Evolutionary conservation across 2,329 filamentous ascomycete species (phyloP).

Genomic region (Cladosporium sp.): DNA sequence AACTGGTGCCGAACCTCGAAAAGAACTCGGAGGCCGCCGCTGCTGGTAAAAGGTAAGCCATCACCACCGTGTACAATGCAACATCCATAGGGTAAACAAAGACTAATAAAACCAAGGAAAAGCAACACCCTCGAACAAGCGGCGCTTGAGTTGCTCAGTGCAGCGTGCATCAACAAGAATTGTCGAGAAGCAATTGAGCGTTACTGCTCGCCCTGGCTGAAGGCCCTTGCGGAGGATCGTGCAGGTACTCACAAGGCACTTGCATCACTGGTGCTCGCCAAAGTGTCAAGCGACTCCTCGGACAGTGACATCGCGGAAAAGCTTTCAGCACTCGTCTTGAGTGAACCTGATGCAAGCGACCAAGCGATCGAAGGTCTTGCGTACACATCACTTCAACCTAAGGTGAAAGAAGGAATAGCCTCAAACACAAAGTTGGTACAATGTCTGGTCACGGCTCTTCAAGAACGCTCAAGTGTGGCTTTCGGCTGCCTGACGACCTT

Average conservation of each 20-base stretch:
- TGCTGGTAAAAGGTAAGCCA: conserved; percentile 30
- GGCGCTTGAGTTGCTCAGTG: conserved; percentile 84
- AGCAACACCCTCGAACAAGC: conserved; percentile 83
- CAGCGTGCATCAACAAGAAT: conserved; percentile 79
- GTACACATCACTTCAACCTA: conserved; percentile 83
- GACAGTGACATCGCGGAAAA: conserved; percentile 32
- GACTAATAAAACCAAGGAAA: conserved; percentile 57
- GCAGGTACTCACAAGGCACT: conserved; percentile 39
- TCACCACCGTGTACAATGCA: neutral
- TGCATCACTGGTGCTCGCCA: conserved; percentile 57
- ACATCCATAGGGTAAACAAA: conserved; percentile 6
- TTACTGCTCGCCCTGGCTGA: conserved; percentile 83
- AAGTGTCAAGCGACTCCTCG: conserved; percentile 39
- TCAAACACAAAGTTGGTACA: conserved; percentile 68
- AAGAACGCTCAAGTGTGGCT: conserved; percentile 50
- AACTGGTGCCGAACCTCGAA: conserved; percentile 73
- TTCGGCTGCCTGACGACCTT: conserved; percentile 88
- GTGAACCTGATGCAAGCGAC: conserved; percentile 47
- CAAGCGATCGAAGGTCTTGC: conserved; percentile 86
- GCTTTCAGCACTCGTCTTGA: conserved; percentile 33
- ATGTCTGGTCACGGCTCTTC: conserved; percentile 65
- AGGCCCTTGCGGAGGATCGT: conserved; percentile 66
- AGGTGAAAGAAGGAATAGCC: conserved; percentile 78
- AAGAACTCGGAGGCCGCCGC: conserved; percentile 49
- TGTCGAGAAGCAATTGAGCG: conserved; percentile 84